phyloP scores from a whole-genome alignment of 75 land plant genomes.

The Ceratopteris richardii region DNA sequence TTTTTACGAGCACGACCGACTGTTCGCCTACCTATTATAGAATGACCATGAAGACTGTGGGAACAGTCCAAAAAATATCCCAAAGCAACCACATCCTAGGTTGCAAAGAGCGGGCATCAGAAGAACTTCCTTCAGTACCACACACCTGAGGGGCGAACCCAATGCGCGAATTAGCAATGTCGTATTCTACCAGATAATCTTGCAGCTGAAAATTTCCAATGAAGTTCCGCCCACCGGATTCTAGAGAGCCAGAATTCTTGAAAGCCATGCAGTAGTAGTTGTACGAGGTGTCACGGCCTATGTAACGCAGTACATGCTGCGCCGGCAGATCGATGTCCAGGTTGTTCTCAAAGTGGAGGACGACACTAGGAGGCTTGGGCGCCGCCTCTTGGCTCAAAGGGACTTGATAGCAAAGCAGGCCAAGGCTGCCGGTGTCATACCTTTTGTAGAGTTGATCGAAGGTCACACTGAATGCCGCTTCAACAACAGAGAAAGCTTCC shows the following conservation, averaged over 20 bases:
- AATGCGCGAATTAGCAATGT: background rate
- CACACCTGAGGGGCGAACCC: background rate
- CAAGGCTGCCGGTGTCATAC: no score
- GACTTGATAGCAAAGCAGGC: background rate
- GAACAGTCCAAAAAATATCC: no score
- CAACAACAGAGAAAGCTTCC: background rate
- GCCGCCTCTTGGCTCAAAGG: background rate
- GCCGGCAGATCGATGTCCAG: background rate
- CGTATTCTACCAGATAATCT: background rate
- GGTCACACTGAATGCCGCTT: background rate
- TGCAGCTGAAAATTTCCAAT: background rate
- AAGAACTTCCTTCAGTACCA: no score
- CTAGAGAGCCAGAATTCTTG: background rate
- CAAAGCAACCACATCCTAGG: no score
- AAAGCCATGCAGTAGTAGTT: slow-evolving; percentile 1
- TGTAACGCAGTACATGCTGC: background rate
- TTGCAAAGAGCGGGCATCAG: no score
- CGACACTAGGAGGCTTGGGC: background rate
- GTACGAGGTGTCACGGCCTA: background rate
- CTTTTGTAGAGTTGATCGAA: background rate
- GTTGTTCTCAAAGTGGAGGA: background rate
- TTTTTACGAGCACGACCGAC: no score
- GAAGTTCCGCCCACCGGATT: background rate
- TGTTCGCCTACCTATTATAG: no score
- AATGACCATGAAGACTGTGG: no score